Evolutionary conservation across 2,329 filamentous ascomycete species (phyloP), one percentile per base, ranked within the genome.

Genomic region (Zymoseptoria passerinii): DNA sequence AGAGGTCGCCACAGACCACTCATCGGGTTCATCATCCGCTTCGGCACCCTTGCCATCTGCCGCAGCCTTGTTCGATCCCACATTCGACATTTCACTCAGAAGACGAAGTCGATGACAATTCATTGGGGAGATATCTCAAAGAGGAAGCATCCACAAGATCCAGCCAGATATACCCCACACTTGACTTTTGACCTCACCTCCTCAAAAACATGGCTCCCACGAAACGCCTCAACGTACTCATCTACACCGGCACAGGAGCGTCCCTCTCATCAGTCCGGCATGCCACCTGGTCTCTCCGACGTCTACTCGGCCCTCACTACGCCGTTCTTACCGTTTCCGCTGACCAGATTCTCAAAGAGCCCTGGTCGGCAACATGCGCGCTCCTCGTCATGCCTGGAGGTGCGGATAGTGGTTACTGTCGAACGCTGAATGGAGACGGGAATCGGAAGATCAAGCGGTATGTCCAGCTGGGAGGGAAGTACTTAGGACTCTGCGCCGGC

Each of bases 351-450:
- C 79, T 96, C 69, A 91, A 92, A 65, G 94, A 99, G 72, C 94
- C 94, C 10, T 99, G 94, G 94, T 81, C 85, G 1, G 78, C 87
- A 2, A 88, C 90, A 1, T 97, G 92, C 72, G 90, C 91, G 0
- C 81, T 97, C 8, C 81, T 99, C 6, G 92, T 97, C 1, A 84
- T 99, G 55, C 94, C 94, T 1, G 94, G 94, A 20, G 94, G 94
- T 29, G 92, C 90, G n/a, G 94, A 99, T 70, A 80, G 95, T 54
- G 90, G 88, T 53, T 99, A 96, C 74, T 95, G 92, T 73, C 85
- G 88, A 28, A 85, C 84, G 2, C 81, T 99, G 63, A 94, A 97
- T 72, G 94, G 94, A 40, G 80, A 85, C 55, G 94, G 92, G 1
- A 99, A 97, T 73, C 82, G 87, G 40, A 82, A 83, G 64, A 96